Conservation (phyloP, 495 filamentous ascomycete genomes). For the Glonium stellatum region DNA sequence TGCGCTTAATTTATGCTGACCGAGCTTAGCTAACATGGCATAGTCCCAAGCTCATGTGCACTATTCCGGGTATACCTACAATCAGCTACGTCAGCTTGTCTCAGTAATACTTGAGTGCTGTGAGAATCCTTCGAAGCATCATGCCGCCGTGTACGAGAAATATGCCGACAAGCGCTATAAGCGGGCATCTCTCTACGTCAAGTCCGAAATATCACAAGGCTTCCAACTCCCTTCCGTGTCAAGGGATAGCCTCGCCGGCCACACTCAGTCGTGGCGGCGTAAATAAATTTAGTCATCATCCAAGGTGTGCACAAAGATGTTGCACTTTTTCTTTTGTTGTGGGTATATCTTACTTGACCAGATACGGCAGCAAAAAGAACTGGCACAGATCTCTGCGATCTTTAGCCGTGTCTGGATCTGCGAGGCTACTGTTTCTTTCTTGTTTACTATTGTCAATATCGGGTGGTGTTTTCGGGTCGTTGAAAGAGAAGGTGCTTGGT, state of each 20-base stretch:
- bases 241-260: slow-evolving; percentile 26
- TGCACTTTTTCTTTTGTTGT: background rate
- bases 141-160: slow-evolving; percentile 82
- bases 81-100: slow-evolving; percentile 72
- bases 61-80: slow-evolving; percentile 86
- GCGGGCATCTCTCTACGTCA: slow-evolving; percentile 70
- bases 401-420: background rate
- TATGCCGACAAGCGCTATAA: slow-evolving; percentile 80
- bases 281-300: slow-evolving; percentile 13
- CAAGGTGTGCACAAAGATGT: background rate
- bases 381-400: background rate
- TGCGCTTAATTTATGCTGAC: background rate
- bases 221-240: slow-evolving; percentile 35
- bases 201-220: slow-evolving; percentile 58
- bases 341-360: slow-evolving; percentile 1
- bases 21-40: slow-evolving; percentile 24
- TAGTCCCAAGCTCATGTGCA: slow-evolving; percentile 76
- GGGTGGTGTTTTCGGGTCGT: too few species aligned
- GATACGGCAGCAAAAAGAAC: background rate
- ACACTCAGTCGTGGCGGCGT: slow-evolving; percentile 25
- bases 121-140: slow-evolving; percentile 70
- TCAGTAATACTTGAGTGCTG: slow-evolving; percentile 78
- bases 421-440: background rate
- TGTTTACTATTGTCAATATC: background rate
- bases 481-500: too few species aligned